Percentiles rank a stretch among this genome's conserved stretches.
Conservation (phyloP, 2,329 filamentous ascomycete genomes). For the Fusarium sp. region DNA sequence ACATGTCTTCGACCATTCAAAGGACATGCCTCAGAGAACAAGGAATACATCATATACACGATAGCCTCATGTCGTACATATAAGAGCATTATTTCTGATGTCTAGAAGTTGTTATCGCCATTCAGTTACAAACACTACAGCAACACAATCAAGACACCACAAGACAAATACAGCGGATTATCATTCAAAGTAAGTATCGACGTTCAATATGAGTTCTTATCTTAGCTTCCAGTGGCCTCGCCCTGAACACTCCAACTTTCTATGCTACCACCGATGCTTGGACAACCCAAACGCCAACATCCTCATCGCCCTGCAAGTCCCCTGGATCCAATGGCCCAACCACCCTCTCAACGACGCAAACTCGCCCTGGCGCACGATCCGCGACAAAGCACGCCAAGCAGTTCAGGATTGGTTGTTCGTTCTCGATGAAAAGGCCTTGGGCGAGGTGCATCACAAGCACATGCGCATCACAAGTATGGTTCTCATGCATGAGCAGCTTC, state of each 20-base stretch:
- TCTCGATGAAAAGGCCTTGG: background rate
- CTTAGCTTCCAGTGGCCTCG: slow-evolving; percentile 24
- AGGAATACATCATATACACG: background rate
- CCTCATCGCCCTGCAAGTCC: slow-evolving; percentile 15
- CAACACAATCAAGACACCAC: background rate
- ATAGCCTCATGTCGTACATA: background rate
- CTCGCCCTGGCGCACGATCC: slow-evolving; percentile 6
- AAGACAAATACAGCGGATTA: background rate
- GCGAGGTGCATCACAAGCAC: slow-evolving; percentile 15
- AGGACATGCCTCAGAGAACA: background rate
- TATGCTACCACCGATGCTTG: slow-evolving; percentile 20
- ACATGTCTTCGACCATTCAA: background rate
- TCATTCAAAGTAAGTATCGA: background rate
- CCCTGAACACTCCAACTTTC: background rate
- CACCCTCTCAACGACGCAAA: slow-evolving; percentile 3
- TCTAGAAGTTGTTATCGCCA: background rate
- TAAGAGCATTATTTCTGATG: background rate
- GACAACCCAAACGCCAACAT: slow-evolving; percentile 20
- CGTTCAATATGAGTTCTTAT: slow-evolving; percentile 1
- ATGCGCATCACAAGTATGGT: slow-evolving; percentile 18
- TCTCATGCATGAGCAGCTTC: slow-evolving; percentile 24
- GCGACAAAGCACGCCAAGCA: slow-evolving; percentile 3
- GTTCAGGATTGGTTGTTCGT: slow-evolving; percentile 1
- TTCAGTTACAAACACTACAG: background rate
- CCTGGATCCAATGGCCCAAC: slow-evolving; percentile 33